A percentile compares a stretch with the other conserved stretches of the same genome.
phyloP scores from a whole-genome alignment of 148 eudicot species.

The Vaccinium vitisidaea region DNA sequence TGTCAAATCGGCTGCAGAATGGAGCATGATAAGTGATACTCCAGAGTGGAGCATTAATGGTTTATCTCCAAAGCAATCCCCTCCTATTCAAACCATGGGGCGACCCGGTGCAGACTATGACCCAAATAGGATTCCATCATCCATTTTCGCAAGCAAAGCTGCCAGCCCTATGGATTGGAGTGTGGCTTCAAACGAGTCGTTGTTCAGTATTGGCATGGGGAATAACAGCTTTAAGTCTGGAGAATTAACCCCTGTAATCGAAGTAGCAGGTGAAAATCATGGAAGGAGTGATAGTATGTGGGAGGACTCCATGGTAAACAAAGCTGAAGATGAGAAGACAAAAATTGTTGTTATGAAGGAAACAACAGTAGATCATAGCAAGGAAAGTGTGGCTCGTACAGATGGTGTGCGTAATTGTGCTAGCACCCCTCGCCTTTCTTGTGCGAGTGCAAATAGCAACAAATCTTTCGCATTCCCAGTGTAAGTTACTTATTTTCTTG shows the following conservation, averaged over 20 bases:
- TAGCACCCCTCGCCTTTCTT: conserved; percentile 30
- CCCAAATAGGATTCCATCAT: conserved; percentile 42
- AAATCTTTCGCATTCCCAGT: conserved; percentile 52
- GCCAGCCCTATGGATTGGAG: conserved; percentile 40
- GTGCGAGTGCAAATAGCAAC: conserved; percentile 36
- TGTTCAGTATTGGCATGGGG: conserved; percentile 54
- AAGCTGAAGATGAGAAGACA: conserved; percentile 2
- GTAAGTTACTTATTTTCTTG: conserved; percentile 28
- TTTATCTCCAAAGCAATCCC: conserved; percentile 26
- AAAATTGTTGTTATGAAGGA: not conserved
- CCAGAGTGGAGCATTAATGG: not conserved
- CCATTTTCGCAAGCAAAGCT: conserved; percentile 31
- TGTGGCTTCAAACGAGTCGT: conserved; percentile 43
- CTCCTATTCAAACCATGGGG: conserved; percentile 39
- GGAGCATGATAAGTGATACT: conserved; percentile 30
- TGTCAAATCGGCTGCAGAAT: conserved; percentile 5
- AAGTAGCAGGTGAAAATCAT: conserved; percentile 23
- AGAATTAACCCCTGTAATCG: conserved; percentile 32
- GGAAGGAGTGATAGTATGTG: conserved; percentile 17
- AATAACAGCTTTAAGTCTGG: conserved; percentile 46
- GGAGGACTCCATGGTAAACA: not conserved
- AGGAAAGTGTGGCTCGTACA: not conserved
- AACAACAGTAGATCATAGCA: not conserved
- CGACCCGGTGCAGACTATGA: conserved; percentile 30
- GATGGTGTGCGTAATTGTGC: conserved; percentile 22